Base-by-base conservation (phyloP, 768 basidiomycete genomes). In the Erythrobasidium yunnanense region DNA sequence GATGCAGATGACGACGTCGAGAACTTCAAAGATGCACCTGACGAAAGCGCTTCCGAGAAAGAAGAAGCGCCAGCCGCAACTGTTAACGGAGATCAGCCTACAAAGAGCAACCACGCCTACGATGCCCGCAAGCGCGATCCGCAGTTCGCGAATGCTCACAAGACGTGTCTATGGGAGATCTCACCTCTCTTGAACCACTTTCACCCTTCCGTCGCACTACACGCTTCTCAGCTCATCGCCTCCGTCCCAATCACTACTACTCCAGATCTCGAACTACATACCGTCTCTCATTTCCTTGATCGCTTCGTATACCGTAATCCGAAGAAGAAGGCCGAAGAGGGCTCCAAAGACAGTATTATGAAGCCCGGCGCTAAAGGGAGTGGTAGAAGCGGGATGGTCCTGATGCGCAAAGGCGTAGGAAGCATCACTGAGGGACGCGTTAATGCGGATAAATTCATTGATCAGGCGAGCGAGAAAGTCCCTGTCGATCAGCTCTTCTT, bases 261-360 rank as follows among this genome's bases (percentile, higher is more conserved):
- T 7, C 82, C 89, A 0, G 92, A 97, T 73, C 85, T 99, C 52
- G 85, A 88, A 8, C 84, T 90, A 65, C 91, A 95, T 78, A 92
- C 91, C 0, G 83, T 96, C 23, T 85, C 88, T 0, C 88, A 91
- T 72, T 96, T 99, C 83, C 82, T 97, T 42, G 95, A 97, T 74
- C 84, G 92, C 33, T 96, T 97, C 78, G 88, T 96, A 46, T 96
- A 90, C 80, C 89, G 91, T 76, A 96, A 97, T 75, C 85, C 91
- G 0, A 97, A 96, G 78, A 79, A 80, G 69, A 85, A 86, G 71
- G 69, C 77, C 1, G 80, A 79, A 63, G 78, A 82, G 6, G 86
- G 84, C 73, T 92, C 91, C n/a, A 80, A 83, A 0, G 38, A 30
- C 54, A 88, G 86, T 68, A 87, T 88, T 60, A 97, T 97, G 95